A percentile compares a stretch with the other conserved stretches of the same genome.
phyloP scores from a whole-genome alignment of 2,329 filamentous ascomycete genomes.

The Coniochaeta prunicola region DNA sequence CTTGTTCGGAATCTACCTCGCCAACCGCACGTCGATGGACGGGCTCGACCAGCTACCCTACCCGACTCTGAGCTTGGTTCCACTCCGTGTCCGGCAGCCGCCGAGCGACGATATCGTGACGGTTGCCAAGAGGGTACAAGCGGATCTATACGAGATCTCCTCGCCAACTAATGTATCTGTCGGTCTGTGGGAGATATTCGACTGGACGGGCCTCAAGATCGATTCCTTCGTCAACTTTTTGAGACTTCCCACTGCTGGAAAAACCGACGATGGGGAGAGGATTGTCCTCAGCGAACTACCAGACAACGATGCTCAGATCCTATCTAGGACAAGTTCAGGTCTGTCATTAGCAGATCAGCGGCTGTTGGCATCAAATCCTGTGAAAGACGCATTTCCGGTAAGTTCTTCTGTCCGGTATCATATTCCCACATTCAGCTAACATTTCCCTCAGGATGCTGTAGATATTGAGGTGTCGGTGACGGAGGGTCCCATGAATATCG shows the following conservation, averaged over 20 bases:
- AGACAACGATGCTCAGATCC: not conserved
- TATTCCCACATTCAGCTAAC: not conserved
- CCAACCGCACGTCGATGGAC: slow-evolving; percentile 58
- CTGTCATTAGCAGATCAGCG: not conserved
- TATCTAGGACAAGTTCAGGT: not conserved
- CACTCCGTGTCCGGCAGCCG: slow-evolving; percentile 48
- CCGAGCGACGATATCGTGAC: slow-evolving; percentile 28
- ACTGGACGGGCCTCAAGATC: slow-evolving; percentile 67
- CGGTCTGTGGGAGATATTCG: slow-evolving; percentile 61
- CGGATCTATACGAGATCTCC: slow-evolving; percentile 57
- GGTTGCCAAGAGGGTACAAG: slow-evolving; percentile 56
- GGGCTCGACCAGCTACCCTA: slow-evolving; percentile 41
- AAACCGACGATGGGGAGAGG: not conserved
- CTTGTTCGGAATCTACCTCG: slow-evolving; percentile 74
- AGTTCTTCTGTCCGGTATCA: slow-evolving; percentile 7
- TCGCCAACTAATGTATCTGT: slow-evolving; percentile 46
- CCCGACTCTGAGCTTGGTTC: slow-evolving; percentile 75
- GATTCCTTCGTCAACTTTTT: slow-evolving; percentile 80
- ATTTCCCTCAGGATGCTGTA: slow-evolving; percentile 4
- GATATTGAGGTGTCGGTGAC: slow-evolving; percentile 16
- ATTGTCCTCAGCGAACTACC: not conserved
- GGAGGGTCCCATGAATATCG: slow-evolving; percentile 10
- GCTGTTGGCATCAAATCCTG: slow-evolving; percentile 13
- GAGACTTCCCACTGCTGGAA: slow-evolving; percentile 32
- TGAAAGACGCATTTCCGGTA: slow-evolving; percentile 23